Evolutionary conservation across 2,329 filamentous ascomycete genomes (phyloP).

Genomic region (Colletotrichum destructivum): DNA sequence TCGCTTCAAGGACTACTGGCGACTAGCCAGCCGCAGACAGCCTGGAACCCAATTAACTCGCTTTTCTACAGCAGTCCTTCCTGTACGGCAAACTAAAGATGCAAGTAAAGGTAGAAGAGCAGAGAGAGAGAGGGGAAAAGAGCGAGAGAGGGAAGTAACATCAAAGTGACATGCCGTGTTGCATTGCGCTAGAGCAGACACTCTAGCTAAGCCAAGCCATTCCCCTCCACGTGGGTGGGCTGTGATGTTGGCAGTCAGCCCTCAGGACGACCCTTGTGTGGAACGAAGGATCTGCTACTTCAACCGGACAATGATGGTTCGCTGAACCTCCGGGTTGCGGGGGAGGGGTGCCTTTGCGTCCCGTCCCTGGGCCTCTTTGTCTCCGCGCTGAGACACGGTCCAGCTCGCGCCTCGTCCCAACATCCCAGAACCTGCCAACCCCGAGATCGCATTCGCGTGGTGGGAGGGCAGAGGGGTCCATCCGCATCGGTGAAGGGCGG

Average conservation of each 20-base stretch:
- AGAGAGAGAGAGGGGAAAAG: background rate
- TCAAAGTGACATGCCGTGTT: background rate
- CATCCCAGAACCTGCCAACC: background rate
- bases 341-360: background rate
- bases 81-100: background rate
- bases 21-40: background rate
- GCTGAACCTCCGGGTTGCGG: background rate
- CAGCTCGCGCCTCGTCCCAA: background rate
- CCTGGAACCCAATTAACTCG: background rate
- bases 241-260: slow-evolving; percentile 1
- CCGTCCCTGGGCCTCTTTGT: background rate
- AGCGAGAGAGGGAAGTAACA: background rate
- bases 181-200: background rate
- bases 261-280: background rate
- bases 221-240: background rate
- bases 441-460: background rate
- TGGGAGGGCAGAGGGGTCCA: no score
- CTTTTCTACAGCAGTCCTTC: background rate
- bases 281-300: background rate
- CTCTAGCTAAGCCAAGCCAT: background rate
- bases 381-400: background rate
- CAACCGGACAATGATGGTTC: background rate
- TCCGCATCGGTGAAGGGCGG: background rate
- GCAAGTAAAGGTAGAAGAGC: no score
- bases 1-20: background rate